Conservation (phyloP, 306 rosid species). For the Lathyrus sativus region DNA sequence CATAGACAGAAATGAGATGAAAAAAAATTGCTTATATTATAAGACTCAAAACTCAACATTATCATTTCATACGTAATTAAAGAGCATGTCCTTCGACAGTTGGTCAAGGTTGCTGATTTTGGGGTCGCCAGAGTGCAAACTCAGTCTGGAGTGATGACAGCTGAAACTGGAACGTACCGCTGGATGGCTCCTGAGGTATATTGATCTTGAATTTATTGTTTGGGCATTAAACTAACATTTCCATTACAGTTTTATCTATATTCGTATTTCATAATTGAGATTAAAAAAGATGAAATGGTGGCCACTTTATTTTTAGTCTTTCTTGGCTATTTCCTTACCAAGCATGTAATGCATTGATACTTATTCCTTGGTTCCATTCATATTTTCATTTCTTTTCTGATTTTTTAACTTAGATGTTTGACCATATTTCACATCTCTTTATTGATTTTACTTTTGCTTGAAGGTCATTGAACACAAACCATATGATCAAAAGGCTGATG, state of each 20-base stretch:
- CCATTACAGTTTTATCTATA: background rate
- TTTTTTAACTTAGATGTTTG: conserved; percentile 35
- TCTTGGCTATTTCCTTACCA: conserved; percentile 22
- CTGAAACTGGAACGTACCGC: conserved; percentile 99
- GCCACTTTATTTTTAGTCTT: conserved; percentile 15
- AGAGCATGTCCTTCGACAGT: conserved; percentile 53
- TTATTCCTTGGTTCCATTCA: conserved; percentile 20
- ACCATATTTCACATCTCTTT: conserved; percentile 33
- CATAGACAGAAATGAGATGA: conserved; percentile 16
- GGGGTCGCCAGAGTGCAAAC: conserved; percentile 98
- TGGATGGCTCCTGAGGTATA: conserved; percentile 99
- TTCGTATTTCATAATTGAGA: background rate
- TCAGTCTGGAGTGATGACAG: conserved; percentile 98
- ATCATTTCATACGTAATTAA: conserved; percentile 35
- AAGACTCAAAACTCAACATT: conserved; percentile 15
- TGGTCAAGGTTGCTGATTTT: conserved; percentile 98
- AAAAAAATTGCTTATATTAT: conserved; percentile 5
- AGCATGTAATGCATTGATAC: background rate
- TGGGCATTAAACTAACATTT: conserved; percentile 15
- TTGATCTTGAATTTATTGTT: conserved; percentile 1
- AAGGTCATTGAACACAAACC: conserved; percentile 99
- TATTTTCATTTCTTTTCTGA: conserved; percentile 26
- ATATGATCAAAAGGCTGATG: conserved; percentile 93
- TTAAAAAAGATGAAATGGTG: conserved; percentile 32
- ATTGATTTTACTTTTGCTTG: conserved; percentile 45